Evolutionary conservation across 805 yeast species (phyloP).

Genomic region (Novakomyces olei): DNA sequence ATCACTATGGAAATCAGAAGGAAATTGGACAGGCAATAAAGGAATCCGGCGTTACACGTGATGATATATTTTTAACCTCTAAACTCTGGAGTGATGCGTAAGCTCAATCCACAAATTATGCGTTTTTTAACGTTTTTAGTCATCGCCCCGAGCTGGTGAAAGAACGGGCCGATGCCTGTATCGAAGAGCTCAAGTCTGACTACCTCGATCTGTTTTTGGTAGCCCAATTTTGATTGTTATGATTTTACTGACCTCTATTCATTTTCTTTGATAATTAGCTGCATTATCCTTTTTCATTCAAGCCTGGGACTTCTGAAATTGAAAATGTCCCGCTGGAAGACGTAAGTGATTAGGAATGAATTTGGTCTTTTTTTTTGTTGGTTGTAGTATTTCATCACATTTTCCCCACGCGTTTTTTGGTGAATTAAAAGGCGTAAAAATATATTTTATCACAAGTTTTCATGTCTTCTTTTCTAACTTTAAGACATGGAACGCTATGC

Average conservation of each 20-base stretch:
- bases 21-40: slow-evolving; percentile 30
- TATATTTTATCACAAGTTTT: too few species aligned
- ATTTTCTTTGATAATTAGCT: too few species aligned
- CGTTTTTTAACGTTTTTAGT: too few species aligned
- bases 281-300: slow-evolving; percentile 59
- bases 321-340: slow-evolving; percentile 20
- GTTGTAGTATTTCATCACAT: too few species aligned
- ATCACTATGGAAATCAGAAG: slow-evolving; percentile 42
- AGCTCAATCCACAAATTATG: too few species aligned
- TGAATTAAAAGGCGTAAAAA: too few species aligned
- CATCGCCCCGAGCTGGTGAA: slow-evolving; percentile 17
- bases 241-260: too few species aligned
- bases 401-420: too few species aligned
- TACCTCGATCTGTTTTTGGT: slow-evolving; percentile 57
- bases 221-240: too few species aligned
- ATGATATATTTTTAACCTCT: slow-evolving; percentile 23
- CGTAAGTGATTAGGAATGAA: too few species aligned
- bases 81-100: slow-evolving; percentile 20
- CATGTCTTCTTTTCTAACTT: too few species aligned
- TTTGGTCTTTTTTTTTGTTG: too few species aligned
- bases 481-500: slow-evolving; percentile 47
- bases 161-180: slow-evolving; percentile 33
- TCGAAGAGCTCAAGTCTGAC: slow-evolving; percentile 40
- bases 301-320: slow-evolving; percentile 16
- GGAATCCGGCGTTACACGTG: slow-evolving; percentile 28